Conservation (phyloP, 257 asterid genomes). For the Solanum clarkiae region DNA sequence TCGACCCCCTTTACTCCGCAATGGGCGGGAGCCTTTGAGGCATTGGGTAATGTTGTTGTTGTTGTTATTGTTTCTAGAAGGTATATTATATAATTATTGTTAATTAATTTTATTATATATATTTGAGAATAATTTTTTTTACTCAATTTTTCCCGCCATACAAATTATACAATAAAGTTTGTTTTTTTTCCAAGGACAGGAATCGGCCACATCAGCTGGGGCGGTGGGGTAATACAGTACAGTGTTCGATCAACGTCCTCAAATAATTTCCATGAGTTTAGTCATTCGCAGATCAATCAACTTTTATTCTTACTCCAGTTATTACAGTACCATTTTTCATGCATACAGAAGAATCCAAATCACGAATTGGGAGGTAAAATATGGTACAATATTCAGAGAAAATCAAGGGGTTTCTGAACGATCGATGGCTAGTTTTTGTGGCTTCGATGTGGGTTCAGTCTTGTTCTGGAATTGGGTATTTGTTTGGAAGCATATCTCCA, state of each 20-base stretch:
- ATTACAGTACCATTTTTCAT: neutral
- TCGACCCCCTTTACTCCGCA: no score
- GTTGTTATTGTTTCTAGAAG: no score
- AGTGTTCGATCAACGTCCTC: neutral
- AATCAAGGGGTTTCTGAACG: slow-evolving; percentile 20
- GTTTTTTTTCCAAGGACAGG: neutral
- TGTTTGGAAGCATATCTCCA: slow-evolving; percentile 83
- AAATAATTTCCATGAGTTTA: neutral
- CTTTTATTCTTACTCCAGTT: neutral
- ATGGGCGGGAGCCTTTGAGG: no score
- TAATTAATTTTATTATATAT: no score
- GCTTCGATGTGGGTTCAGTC: slow-evolving; percentile 95
- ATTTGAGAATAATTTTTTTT: no score
- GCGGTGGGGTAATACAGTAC: neutral
- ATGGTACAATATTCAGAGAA: slow-evolving; percentile 10
- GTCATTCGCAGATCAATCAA: neutral
- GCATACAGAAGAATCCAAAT: neutral
- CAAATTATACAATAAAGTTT: neutral
- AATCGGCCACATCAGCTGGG: neutral
- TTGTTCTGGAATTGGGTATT: slow-evolving; percentile 77
- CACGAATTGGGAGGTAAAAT: neutral
- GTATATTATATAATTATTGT: no score
- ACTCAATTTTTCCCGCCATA: no score
- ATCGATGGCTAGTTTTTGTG: slow-evolving; percentile 90
- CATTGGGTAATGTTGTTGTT: no score